phyloP scores from a whole-genome alignment of 2,329 filamentous ascomycete genomes.

The Exserohilum rostratum region DNA sequence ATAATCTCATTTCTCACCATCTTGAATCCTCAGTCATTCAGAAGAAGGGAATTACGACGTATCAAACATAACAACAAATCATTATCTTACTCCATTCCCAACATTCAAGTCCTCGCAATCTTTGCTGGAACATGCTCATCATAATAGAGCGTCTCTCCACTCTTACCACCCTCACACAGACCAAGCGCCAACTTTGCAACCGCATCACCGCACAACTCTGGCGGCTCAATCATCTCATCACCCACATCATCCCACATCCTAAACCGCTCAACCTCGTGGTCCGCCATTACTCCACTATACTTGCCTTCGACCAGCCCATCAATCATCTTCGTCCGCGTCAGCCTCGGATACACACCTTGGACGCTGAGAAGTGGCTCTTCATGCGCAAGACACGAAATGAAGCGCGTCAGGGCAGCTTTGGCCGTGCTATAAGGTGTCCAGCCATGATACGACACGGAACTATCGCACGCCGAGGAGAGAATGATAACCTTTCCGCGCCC shows the following conservation, averaged over 20 bases:
- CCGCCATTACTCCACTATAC: conserved; percentile 33
- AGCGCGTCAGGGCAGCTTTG: conserved; percentile 35
- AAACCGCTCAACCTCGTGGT: conserved; percentile 37
- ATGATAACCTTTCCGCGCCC: conserved; percentile 29
- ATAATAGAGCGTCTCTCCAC: conserved; percentile 32
- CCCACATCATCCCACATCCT: conserved; percentile 31
- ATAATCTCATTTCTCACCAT: background rate
- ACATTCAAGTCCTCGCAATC: conserved; percentile 18
- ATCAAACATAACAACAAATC: too few species aligned
- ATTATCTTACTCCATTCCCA: background rate
- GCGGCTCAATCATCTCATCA: conserved; percentile 33
- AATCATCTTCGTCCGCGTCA: conserved; percentile 36
- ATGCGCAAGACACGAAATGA: conserved; percentile 32
- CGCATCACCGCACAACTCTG: conserved; percentile 29
- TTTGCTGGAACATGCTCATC: conserved; percentile 33
- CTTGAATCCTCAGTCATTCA: too few species aligned
- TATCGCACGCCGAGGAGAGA: conserved; percentile 31
- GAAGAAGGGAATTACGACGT: too few species aligned
- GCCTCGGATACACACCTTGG: conserved; percentile 34
- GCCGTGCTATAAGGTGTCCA: conserved; percentile 35
- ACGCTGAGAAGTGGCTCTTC: conserved; percentile 30
- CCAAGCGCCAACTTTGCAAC: conserved; percentile 32
- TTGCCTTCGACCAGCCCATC: conserved; percentile 26
- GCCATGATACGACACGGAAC: conserved; percentile 27
- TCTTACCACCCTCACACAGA: conserved; percentile 28